These are phyloP conservation scores for Vanrija sp. DNA, from an alignment of 1,284 basidiomycete genomes.

Conservation along the genomic window DNA sequence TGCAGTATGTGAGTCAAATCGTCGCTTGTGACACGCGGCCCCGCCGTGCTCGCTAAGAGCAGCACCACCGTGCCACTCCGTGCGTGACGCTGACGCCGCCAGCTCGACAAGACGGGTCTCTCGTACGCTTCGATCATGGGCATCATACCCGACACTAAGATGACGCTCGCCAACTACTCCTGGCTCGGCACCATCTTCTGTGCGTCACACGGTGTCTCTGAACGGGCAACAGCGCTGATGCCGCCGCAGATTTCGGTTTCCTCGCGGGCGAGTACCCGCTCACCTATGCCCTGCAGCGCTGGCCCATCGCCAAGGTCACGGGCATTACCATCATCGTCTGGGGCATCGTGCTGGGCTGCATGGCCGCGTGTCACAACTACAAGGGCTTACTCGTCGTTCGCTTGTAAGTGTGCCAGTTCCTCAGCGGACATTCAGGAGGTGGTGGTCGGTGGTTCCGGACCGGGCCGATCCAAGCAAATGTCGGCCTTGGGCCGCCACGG, in stretches of 20 bases:
- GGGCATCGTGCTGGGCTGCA: conserved; percentile 19
- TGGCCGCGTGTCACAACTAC: conserved; percentile 16
- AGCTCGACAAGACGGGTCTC: conserved; percentile 17
- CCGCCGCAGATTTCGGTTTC: conserved; percentile 15
- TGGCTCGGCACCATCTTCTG: conserved; percentile 24
- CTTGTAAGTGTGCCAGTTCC: conserved; percentile 1
- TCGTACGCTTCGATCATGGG: conserved; percentile 15
- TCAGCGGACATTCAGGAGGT: too few species aligned
- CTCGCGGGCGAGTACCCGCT: conserved; percentile 24
- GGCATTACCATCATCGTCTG: conserved; percentile 11
- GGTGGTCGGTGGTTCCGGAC: too few species aligned
- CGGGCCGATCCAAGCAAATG: too few species aligned
- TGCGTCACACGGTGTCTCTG: conserved; percentile 1
- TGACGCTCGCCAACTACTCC: conserved; percentile 12
- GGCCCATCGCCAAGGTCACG: conserved; percentile 7
- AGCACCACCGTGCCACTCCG: too few species aligned
- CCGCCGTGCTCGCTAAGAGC: too few species aligned
- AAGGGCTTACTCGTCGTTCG: conserved; percentile 15
- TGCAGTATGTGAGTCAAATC: neutral
- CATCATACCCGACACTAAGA: conserved; percentile 5
- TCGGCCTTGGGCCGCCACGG: too few species aligned
- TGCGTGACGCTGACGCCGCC: too few species aligned
- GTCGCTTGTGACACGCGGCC: too few species aligned
- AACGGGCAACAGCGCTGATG: too few species aligned
- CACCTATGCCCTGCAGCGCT: conserved; percentile 17